Evolutionary conservation across 192 early-diverging fungal species (phyloP), one percentile per base, ranked within the genome.

Genomic region (Funneliformis mosseae): DNA sequence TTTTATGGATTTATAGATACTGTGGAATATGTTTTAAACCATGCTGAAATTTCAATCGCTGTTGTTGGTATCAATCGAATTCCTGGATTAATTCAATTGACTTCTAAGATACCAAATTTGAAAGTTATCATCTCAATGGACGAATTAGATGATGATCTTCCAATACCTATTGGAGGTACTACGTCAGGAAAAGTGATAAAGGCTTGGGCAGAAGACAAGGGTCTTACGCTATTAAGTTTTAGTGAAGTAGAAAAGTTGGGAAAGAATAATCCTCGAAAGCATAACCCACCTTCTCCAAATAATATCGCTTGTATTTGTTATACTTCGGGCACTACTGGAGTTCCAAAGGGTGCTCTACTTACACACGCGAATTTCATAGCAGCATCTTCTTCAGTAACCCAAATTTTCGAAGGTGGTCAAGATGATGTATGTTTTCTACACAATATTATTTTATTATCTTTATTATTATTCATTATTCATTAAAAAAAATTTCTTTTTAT

Each of bases 281-380:
- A 90, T 48, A 89, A 88, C 71, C 78, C 87, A 6, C 91, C 96
- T 23, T 85, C 86, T 61, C 81, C 92, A 8, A 85, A 89, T 21
- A 94, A 96, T 85, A 62, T 94, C 61, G 87, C 90, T 63, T 91
- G 89, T 67, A 87, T 94, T 71, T 93, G 91, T 88, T 97, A 94
- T 83, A 95, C 95, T 16, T 93, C 93, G 41, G 95, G 95, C 18
- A 96, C 95, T 7, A 97, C 95, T 11, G 95, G 95, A 59, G 83
- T 88, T 55, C 94, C 95, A 59, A 94, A 92, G 87, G 93, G 84
- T 0, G 63, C 14, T 43, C 4, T 78, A 23, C 16, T 64, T 8
- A 42, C 66, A 23, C 38, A 78, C 55, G 6, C 5, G 16, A 28
- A 42, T 33, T 61, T 48, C 46, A 1, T 23, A 70, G n/a, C 41